Conservation (phyloP, 1,284 basidiomycete species). For the Fistulina hepatica region DNA sequence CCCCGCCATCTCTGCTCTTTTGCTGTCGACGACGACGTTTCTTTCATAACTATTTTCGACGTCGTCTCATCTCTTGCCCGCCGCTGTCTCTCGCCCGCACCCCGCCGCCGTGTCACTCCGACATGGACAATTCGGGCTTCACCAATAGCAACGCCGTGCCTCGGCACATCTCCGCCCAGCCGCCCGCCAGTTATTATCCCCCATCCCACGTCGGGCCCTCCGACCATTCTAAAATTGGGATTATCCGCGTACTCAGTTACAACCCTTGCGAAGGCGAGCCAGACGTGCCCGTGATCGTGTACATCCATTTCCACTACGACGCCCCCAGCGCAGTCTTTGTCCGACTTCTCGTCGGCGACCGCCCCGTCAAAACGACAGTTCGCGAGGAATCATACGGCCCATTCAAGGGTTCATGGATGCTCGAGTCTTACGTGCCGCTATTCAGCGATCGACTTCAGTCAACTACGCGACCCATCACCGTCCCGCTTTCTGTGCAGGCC, state of each 20-base stretch:
- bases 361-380: conserved; percentile 49
- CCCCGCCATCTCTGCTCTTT: conserved; percentile 13
- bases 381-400: conserved; percentile 29
- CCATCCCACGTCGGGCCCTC: conserved; percentile 29
- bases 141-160: too few species aligned
- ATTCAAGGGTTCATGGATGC: conserved; percentile 48
- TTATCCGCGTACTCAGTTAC: conserved; percentile 52
- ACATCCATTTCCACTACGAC: conserved; percentile 46
- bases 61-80: too few species aligned
- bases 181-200: too few species aligned
- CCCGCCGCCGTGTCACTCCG: too few species aligned
- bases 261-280: conserved; percentile 48
- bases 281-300: conserved; percentile 47
- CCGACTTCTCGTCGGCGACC: conserved; percentile 55
- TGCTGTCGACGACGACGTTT: conserved; percentile 9
- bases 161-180: conserved; percentile 10
- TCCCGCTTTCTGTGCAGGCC: conserved; percentile 52
- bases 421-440: conserved; percentile 42
- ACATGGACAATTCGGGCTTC: too few species aligned
- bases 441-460: conserved; percentile 21
- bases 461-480: conserved; percentile 22
- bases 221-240: conserved; percentile 31
- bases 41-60: too few species aligned
- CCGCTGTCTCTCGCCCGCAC: too few species aligned
- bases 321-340: conserved; percentile 40